Evolutionary conservation across 1,284 basidiomycete species (phyloP).

Genomic region (Anthracocystis walkeri): DNA sequence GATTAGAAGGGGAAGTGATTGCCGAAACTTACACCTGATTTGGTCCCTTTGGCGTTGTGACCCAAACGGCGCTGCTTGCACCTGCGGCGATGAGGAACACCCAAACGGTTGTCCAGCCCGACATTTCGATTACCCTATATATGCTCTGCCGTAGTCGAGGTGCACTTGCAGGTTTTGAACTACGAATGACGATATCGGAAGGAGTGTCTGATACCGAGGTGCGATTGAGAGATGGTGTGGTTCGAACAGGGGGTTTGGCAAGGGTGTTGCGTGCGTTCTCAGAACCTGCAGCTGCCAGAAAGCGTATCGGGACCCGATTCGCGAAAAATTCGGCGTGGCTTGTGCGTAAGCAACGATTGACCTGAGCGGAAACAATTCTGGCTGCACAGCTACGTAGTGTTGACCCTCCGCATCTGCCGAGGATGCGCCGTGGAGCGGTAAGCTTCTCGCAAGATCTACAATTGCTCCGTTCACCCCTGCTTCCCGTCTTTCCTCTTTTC

Average conservation of each 20-base stretch:
- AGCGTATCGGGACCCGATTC: conserved; percentile 11
- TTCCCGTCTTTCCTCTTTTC: not conserved
- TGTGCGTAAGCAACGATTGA: conserved; percentile 25
- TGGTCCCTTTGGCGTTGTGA: conserved; percentile 65
- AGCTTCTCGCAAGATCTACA: not conserved
- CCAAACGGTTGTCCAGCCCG: conserved; percentile 67
- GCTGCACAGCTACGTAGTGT: conserved; percentile 15
- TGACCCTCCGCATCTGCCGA: not conserved
- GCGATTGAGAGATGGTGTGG: conserved; percentile 3
- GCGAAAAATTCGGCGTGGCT: conserved; percentile 15
- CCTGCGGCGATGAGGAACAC: conserved; percentile 58
- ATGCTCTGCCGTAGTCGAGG: not conserved
- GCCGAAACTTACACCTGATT: conserved; percentile 67
- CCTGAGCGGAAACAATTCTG: not conserved
- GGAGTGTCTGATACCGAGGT: not conserved
- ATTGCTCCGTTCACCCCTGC: not conserved
- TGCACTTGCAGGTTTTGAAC: not conserved
- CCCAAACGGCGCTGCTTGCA: conserved; percentile 57
- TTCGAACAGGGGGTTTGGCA: conserved; percentile 2
- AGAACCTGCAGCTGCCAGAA: too few species aligned
- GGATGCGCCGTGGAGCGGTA: conserved; percentile 12
- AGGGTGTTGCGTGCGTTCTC: conserved; percentile 8
- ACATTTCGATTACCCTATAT: conserved; percentile 47
- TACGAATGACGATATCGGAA: too few species aligned
- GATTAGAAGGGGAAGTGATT: too few species aligned